Evolutionary conservation across 2,329 filamentous ascomycete genomes (phyloP).

Genomic region (Apiospora arundinis): DNA sequence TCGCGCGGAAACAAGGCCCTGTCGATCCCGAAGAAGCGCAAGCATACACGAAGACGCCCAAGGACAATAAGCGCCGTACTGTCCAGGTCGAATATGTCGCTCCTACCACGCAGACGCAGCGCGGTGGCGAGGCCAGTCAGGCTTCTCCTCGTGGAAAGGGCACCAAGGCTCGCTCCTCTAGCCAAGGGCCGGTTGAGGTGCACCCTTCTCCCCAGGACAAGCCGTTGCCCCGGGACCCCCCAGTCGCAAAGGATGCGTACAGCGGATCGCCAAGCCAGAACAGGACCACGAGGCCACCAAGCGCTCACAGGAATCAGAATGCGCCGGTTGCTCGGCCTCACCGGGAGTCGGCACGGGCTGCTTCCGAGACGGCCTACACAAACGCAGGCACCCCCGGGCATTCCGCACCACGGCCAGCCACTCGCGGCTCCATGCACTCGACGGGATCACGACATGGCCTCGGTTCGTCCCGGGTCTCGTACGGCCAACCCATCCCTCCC

Average conservation of each 20-base stretch:
- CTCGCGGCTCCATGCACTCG: slow-evolving; percentile 80
- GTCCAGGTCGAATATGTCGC: slow-evolving; percentile 98
- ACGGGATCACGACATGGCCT: slow-evolving; percentile 67
- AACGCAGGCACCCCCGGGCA: slow-evolving; percentile 53
- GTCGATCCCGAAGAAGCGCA: slow-evolving; percentile 69
- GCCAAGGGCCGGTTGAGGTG: slow-evolving; percentile 57
- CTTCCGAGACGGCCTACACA: slow-evolving; percentile 61
- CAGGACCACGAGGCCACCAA: slow-evolving; percentile 52
- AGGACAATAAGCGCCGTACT: slow-evolving; percentile 90
- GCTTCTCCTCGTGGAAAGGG: slow-evolving; percentile 45
- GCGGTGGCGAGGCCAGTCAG: slow-evolving; percentile 58
- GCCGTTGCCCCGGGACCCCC: slow-evolving; percentile 64
- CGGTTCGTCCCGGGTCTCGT: slow-evolving; percentile 66
- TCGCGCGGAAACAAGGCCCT: slow-evolving; percentile 76
- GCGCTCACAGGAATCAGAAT: slow-evolving; percentile 55
- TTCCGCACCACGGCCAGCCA: slow-evolving; percentile 69
- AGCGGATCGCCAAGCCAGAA: slow-evolving; percentile 40
- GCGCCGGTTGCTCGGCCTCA: slow-evolving; percentile 53
- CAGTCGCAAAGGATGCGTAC: slow-evolving; percentile 52
- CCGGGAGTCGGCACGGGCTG: slow-evolving; percentile 56
- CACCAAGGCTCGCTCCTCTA: slow-evolving; percentile 57
- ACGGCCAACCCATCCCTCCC: slow-evolving; percentile 87
- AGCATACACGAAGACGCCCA: slow-evolving; percentile 66
- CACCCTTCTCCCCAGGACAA: slow-evolving; percentile 56
- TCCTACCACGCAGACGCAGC: slow-evolving; percentile 82